Evolutionary conservation across 441 rosid species (phyloP).

Genomic region (Populus hybrid): DNA sequence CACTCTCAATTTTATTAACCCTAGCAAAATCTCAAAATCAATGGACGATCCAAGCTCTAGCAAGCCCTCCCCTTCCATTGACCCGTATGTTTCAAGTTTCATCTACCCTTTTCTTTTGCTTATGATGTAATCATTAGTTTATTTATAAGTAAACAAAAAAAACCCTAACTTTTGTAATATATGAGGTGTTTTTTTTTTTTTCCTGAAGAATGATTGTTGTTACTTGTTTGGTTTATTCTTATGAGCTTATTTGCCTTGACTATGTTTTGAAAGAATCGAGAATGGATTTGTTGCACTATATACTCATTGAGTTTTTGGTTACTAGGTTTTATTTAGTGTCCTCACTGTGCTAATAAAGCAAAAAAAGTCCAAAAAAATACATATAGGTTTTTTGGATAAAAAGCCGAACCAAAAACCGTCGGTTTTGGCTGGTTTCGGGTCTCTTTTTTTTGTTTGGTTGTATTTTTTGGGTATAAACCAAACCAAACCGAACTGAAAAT

Average conservation of each 20-base stretch:
- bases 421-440: too few species aligned
- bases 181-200: not conserved
- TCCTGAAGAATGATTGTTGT: not conserved
- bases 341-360: constrained; percentile 19
- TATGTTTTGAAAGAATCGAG: not conserved
- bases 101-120: not conserved
- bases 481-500: too few species aligned
- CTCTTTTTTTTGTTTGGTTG: too few species aligned
- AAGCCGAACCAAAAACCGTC: too few species aligned
- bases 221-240: not conserved
- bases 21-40: not conserved
- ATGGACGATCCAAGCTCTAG: constrained; percentile 20
- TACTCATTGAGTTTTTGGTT: not conserved
- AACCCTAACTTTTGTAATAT: too few species aligned
- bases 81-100: constrained; percentile 9
- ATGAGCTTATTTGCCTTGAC: not conserved
- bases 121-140: too few species aligned
- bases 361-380: too few species aligned
- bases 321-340: not conserved
- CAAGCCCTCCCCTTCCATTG: constrained; percentile 16
- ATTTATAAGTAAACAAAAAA: too few species aligned
- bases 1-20: not conserved
- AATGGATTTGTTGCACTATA: not conserved
- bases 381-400: too few species aligned
- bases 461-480: too few species aligned